Conservation (phyloP, 805 yeast species). For the Candida koratica region DNA sequence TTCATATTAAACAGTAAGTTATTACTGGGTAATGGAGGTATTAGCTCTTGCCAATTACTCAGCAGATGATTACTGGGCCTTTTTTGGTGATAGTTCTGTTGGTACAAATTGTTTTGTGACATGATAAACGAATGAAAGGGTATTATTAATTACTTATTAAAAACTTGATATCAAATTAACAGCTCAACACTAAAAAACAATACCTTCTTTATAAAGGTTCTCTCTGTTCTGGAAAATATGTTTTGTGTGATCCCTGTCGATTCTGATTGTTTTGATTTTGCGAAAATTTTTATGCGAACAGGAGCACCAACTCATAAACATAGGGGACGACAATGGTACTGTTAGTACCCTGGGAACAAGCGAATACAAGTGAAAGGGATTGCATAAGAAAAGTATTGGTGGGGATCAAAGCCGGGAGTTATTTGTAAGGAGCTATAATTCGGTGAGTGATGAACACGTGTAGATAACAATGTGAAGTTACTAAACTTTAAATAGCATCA, state of each 20-base stretch:
- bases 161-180: too few species aligned
- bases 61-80: slow-evolving; percentile 6
- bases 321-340: too few species aligned
- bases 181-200: slow-evolving; percentile 4
- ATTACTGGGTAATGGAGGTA: slow-evolving; percentile 15
- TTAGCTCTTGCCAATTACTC: slow-evolving; percentile 14
- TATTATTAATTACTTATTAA: neutral
- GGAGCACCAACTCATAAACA: too few species aligned
- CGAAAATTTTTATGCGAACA: slow-evolving; percentile 9
- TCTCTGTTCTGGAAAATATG: slow-evolving; percentile 1
- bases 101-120: slow-evolving; percentile 3
- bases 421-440: too few species aligned
- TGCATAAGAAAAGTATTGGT: too few species aligned
- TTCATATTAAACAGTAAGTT: slow-evolving; percentile 12
- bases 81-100: slow-evolving; percentile 11
- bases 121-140: slow-evolving; percentile 7
- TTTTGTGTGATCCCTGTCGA: slow-evolving; percentile 8
- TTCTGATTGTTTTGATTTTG: slow-evolving; percentile 10
- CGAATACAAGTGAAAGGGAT: too few species aligned
- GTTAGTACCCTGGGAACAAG: too few species aligned
- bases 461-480: too few species aligned
- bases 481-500: too few species aligned
- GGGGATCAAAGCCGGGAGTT: too few species aligned
- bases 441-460: too few species aligned
- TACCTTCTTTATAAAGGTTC: slow-evolving; percentile 1